These are phyloP conservation scores for Domatiomyces globalis DNA, from an alignment of 2,329 filamentous ascomycete genomes.

Conservation along the genomic window DNA sequence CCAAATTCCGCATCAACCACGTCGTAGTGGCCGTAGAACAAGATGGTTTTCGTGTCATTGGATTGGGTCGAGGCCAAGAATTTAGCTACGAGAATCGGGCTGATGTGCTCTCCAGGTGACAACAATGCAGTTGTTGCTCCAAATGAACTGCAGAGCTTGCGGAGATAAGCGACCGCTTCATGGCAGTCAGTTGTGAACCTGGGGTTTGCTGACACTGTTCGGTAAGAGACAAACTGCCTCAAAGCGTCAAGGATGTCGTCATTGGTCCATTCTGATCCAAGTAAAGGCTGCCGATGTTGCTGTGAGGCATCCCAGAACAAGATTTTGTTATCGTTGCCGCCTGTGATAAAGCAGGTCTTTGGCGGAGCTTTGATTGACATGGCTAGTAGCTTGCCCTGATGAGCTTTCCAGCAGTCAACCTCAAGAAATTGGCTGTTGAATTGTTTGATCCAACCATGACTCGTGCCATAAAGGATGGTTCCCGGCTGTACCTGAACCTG, in stretches of 20 bases:
- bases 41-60: conserved; percentile 54
- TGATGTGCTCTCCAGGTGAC: conserved; percentile 63
- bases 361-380: conserved; percentile 60
- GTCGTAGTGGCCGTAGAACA: conserved; percentile 98
- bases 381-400: conserved; percentile 73
- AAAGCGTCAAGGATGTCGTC: conserved; percentile 56
- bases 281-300: background rate
- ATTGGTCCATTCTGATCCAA: conserved; percentile 19
- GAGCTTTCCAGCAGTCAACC: conserved; percentile 63
- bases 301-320: conserved; percentile 58
- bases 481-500: conserved; percentile 46
- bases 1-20: conserved; percentile 67
- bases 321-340: conserved; percentile 80
- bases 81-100: conserved; percentile 83
- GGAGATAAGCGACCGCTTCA: conserved; percentile 78
- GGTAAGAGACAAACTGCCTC: conserved; percentile 76
- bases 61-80: conserved; percentile 44
- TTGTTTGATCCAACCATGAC: conserved; percentile 71
- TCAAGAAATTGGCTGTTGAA: conserved; percentile 74
- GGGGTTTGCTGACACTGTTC: conserved; percentile 74
- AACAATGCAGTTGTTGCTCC: conserved; percentile 83
- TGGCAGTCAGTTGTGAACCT: conserved; percentile 86
- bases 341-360: conserved; percentile 79
- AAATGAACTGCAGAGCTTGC: conserved; percentile 79
- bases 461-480: conserved; percentile 73